A percentile compares a stretch with the other conserved stretches of the same genome.
phyloP scores from a whole-genome alignment of 2,329 filamentous ascomycete genomes.

The Penicillium psychrosexuale region DNA sequence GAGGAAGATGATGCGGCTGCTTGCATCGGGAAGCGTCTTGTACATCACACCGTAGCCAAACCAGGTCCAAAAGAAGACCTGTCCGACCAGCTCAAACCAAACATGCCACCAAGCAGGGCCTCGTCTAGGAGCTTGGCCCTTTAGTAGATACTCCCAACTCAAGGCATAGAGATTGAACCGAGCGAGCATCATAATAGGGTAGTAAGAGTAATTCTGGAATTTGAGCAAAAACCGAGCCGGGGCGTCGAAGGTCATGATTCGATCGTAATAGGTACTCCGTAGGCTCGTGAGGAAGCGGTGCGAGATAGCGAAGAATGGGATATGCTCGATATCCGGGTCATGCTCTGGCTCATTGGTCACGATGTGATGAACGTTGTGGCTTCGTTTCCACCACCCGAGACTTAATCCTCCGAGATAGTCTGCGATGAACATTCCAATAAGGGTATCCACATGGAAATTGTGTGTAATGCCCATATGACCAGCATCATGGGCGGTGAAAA shows the following conservation, averaged over 20 bases:
- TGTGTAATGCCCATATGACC: constrained; percentile 98
- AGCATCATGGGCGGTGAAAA: constrained; percentile 91
- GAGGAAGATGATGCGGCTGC: constrained; percentile 69
- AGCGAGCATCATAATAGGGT: constrained; percentile 73
- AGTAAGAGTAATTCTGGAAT: constrained; percentile 81
- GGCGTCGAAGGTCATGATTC: constrained; percentile 72
- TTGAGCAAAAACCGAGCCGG: constrained; percentile 67
- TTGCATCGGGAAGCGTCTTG: constrained; percentile 64
- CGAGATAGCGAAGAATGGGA: constrained; percentile 84
- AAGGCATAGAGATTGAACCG: constrained; percentile 84
- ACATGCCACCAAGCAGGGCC: constrained; percentile 81
- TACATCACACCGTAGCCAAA: constrained; percentile 83
- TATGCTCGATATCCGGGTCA: constrained; percentile 89
- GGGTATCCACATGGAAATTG: constrained; percentile 74
- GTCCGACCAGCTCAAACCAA: constrained; percentile 72
- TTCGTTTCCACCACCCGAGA: constrained; percentile 95
- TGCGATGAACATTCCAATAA: constrained; percentile 85
- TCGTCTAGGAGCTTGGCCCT: constrained; percentile 66
- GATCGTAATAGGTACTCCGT: constrained; percentile 78
- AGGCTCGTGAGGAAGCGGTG: constrained; percentile 73
- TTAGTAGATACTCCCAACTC: constrained; percentile 73
- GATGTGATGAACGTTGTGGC: constrained; percentile 94
- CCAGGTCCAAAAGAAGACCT: constrained; percentile 80
- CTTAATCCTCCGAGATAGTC: constrained; percentile 87
- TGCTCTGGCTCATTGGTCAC: constrained; percentile 94